Percentiles rank a stretch among this genome's conserved stretches.
These are phyloP conservation scores for Craterostigma plantagineum DNA, from an alignment of 257 asterid species.

Conservation along the genomic window DNA sequence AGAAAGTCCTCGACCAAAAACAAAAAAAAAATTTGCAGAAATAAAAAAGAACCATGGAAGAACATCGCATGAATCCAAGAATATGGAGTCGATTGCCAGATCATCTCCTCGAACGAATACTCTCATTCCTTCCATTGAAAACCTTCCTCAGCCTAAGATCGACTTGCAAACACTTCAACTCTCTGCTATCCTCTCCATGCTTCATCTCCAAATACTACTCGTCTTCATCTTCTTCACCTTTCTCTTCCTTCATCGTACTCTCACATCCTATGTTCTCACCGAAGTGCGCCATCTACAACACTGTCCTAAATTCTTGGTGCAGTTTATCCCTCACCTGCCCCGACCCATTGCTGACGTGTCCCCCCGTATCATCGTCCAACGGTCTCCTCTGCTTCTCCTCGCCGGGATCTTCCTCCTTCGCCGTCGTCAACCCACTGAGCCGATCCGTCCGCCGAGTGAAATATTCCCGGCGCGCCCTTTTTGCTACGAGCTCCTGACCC, in stretches of 20 bases:
- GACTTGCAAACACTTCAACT: conserved; percentile 47
- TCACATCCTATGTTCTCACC: conserved; percentile 41
- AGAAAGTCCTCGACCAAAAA: no score
- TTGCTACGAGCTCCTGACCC: conserved; percentile 24
- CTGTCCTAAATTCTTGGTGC: conserved; percentile 28
- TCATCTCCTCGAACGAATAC: conserved; percentile 36
- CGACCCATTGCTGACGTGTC: conserved; percentile 3
- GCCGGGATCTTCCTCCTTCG: conserved; percentile 25
- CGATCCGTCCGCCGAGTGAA: conserved; percentile 20
- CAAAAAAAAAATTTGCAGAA: no score
- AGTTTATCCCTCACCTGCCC: conserved; percentile 20
- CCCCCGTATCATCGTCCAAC: conserved; percentile 10
- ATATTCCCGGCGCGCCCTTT: conserved; percentile 32
- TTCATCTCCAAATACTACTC: conserved; percentile 30
- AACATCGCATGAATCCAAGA: conserved; percentile 24
- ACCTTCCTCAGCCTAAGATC: conserved; percentile 36
- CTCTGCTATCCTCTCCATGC: conserved; percentile 32
- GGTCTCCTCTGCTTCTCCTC: conserved; percentile 18
- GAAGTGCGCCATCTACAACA: conserved; percentile 28
- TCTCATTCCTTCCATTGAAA: conserved; percentile 47
- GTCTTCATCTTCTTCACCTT: conserved; percentile 13
- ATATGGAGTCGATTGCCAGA: conserved; percentile 52
- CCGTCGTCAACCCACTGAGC: conserved; percentile 26
- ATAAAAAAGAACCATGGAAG: background rate
- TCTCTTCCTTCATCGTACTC: conserved; percentile 45